Evolutionary conservation across 1,284 basidiomycete species (phyloP), one percentile per base, ranked within the genome.

Genomic region (Athelia sp.): DNA sequence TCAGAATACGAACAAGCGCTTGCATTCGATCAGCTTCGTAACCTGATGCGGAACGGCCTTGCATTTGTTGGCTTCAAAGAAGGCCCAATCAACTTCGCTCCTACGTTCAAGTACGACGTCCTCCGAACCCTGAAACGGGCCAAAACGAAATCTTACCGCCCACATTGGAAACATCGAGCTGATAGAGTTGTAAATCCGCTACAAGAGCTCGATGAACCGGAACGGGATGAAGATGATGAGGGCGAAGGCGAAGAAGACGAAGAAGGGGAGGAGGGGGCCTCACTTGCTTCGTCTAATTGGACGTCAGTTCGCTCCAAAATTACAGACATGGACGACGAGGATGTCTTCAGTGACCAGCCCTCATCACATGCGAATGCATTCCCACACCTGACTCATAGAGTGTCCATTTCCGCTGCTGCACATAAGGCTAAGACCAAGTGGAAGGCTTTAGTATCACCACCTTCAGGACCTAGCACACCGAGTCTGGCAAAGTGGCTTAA

Each of bases 51-150:
- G 36, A 68, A 68, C 4, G 76, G 79, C 1, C 64, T 72, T n/a
- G 73, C 75, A 1, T 85, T 88, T 55, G 71, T 72, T 31, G 88
- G 87, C 8, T 93, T 93, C 60, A 59, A 68, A 9, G 90, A 91
- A 64, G 87, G 74, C 0, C 67, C 70, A 0, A 90, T 91, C 48
- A 60, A 78, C 52, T 91, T 92, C 54, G 82, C 87, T 4, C 89
- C 89, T 0, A 92, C 90, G 0, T 92, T 91, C 75, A 92, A 92
- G 61, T 92, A 90, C 57, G 84, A 92, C 54, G 86, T 92, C 10
- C 63, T 76, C 45, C 76, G 78, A 35, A 74, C 75, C 1, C 53
- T 75, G 35, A 82, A 79, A 59, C 73, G 73, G 19, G 65, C 71
- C 15, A 82, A 72, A 58, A 71, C 64, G 24, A 69, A 62, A 53